Percentiles rank a stretch among this genome's conserved stretches.
Conservation (phyloP, 257 asterid species). For the Parsonsia alboflavescens region DNA sequence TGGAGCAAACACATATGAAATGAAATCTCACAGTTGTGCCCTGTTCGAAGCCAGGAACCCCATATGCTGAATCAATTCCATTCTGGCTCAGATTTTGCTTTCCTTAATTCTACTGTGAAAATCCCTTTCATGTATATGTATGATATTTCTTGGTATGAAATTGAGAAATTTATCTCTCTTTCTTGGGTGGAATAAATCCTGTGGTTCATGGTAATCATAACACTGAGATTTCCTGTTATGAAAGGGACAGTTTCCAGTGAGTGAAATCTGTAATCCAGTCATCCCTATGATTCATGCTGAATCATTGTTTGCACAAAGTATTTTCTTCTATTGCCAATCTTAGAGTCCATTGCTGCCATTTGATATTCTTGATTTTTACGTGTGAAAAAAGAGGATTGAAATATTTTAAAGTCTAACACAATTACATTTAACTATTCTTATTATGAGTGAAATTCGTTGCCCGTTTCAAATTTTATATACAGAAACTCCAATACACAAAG, state of each 20-base stretch:
- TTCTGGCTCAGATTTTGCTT: not conserved
- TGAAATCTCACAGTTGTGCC: constrained; percentile 78
- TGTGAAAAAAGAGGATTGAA: no score
- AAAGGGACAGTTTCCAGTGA: not conserved
- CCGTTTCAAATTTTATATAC: not conserved
- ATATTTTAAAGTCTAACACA: no score
- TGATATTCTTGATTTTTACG: no score
- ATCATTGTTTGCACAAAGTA: not conserved
- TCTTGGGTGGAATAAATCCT: not conserved
- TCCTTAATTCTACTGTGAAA: not conserved
- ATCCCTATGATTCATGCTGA: not conserved
- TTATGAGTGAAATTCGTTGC: no score
- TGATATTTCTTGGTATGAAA: not conserved
- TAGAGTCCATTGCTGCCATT: not conserved
- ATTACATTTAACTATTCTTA: no score
- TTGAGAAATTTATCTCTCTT: not conserved
- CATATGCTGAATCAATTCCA: not conserved
- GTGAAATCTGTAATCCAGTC: not conserved
- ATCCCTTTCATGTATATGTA: not conserved
- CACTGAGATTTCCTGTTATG: constrained; percentile 3
- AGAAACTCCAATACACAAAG: not conserved
- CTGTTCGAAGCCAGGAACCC: constrained; percentile 57
- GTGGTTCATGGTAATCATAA: not conserved
- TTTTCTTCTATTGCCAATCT: not conserved
- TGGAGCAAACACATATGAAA: constrained; percentile 39